Percentiles rank a stretch among this genome's conserved stretches.
Evolutionary conservation across 2,329 filamentous ascomycete genomes (phyloP).

Genomic region (Colletotrichum caudatum): DNA sequence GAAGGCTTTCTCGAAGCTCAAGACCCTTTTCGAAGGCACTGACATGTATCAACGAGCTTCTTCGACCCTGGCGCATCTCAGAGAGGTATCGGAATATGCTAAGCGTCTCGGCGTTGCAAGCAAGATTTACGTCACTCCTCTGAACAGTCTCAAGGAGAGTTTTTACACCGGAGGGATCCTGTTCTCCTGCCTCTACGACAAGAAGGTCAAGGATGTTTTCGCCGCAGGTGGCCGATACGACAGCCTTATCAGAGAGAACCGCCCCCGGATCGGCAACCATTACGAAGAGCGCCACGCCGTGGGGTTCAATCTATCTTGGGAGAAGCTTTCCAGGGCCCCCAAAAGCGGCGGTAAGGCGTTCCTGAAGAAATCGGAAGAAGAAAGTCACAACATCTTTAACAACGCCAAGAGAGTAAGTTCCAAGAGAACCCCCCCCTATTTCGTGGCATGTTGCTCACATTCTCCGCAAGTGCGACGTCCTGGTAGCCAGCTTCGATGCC

Average conservation of each 20-base stretch:
- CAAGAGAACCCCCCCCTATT: not conserved
- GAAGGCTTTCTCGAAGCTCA: slow-evolving; percentile 69
- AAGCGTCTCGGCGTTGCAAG: slow-evolving; percentile 79
- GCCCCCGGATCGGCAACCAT: slow-evolving; percentile 73
- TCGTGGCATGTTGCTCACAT: not conserved
- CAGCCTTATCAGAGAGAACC: slow-evolving; percentile 84
- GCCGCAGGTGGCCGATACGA: slow-evolving; percentile 96
- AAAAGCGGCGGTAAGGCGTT: slow-evolving; percentile 68
- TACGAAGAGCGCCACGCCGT: slow-evolving; percentile 82
- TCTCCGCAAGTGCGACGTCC: slow-evolving; percentile 78
- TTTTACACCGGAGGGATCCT: slow-evolving; percentile 89
- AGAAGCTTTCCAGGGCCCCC: slow-evolving; percentile 78
- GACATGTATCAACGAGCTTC: slow-evolving; percentile 81
- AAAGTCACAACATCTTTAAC: slow-evolving; percentile 68
- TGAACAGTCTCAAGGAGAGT: slow-evolving; percentile 90
- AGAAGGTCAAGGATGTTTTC: slow-evolving; percentile 85
- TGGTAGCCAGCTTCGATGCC: slow-evolving; percentile 89
- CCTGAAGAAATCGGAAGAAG: slow-evolving; percentile 77
- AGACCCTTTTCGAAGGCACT: slow-evolving; percentile 70
- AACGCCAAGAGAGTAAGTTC: slow-evolving; percentile 29
- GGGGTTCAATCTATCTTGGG: slow-evolving; percentile 92
- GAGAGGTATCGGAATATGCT: slow-evolving; percentile 80
- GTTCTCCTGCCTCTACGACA: slow-evolving; percentile 92
- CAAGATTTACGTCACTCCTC: slow-evolving; percentile 85
- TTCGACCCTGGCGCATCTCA: slow-evolving; percentile 82